Evolutionary conservation across 2,329 filamentous ascomycete genomes (phyloP).

Genomic region (Kalmusia sp.): DNA sequence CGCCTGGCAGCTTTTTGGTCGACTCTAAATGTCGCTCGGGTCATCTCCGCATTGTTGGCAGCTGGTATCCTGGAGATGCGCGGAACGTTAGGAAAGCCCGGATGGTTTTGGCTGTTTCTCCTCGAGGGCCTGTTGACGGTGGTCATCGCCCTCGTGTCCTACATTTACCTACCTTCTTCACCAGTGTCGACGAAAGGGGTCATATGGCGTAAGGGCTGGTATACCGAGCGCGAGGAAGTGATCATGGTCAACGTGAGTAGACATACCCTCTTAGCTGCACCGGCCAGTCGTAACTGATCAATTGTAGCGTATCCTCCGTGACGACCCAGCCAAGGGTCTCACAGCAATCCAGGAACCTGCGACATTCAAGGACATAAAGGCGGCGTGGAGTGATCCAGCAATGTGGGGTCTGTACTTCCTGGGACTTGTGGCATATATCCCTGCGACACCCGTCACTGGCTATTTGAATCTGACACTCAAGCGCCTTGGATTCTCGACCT

Average conservation of each 20-base stretch:
- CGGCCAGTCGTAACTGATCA: neutral
- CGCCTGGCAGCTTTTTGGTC: constrained; percentile 76
- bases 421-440: constrained; percentile 49
- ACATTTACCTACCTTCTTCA: constrained; percentile 49
- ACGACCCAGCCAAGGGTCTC: constrained; percentile 62
- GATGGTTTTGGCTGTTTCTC: constrained; percentile 64
- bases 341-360: constrained; percentile 65
- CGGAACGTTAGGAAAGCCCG: constrained; percentile 56
- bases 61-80: constrained; percentile 61
- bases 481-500: constrained; percentile 49
- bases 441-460: constrained; percentile 43
- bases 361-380: constrained; percentile 54
- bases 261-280: neutral
- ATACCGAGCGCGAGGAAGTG: constrained; percentile 69
- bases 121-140: constrained; percentile 44
- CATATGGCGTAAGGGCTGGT: constrained; percentile 64
- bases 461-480: constrained; percentile 51
- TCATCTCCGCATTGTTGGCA: constrained; percentile 62
- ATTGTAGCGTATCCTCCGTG: constrained; percentile 56
- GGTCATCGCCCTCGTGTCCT: constrained; percentile 36
- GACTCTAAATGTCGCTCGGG: constrained; percentile 63
- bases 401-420: constrained; percentile 64
- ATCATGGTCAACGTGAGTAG: constrained; percentile 67
- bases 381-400: constrained; percentile 61
- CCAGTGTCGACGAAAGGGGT: constrained; percentile 57